Evolutionary conservation across 148 eudicot genomes (phyloP).

Genomic region (Chenopodium berlandieri): DNA sequence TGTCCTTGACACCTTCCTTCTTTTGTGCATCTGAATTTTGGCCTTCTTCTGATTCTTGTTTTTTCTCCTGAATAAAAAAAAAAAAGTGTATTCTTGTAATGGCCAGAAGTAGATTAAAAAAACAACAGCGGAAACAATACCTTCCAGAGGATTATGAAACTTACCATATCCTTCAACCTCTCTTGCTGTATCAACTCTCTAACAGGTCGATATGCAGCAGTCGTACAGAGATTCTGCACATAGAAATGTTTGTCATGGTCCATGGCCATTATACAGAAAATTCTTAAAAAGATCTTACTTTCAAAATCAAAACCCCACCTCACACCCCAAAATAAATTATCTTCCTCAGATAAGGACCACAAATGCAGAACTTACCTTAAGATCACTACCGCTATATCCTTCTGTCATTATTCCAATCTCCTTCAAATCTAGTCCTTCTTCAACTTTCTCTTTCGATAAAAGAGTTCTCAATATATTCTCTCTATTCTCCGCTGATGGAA

Average conservation of each 20-base stretch:
- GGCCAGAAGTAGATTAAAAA: background rate
- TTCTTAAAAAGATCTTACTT: background rate
- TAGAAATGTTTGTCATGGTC: background rate
- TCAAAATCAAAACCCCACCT: no score
- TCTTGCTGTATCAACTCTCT: conserved; percentile 88
- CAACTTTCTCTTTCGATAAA: conserved; percentile 77
- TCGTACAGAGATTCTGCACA: conserved; percentile 77
- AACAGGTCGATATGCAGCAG: conserved; percentile 97
- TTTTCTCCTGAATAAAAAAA: conserved; percentile 44
- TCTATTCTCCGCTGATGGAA: conserved; percentile 74
- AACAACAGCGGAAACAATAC: background rate
- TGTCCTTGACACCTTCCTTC: conserved; percentile 44
- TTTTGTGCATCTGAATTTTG: conserved; percentile 17
- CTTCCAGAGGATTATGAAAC: background rate
- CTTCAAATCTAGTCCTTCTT: conserved; percentile 47
- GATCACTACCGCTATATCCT: conserved; percentile 84
- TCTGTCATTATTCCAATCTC: conserved; percentile 87
- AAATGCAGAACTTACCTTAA: conserved; percentile 51
- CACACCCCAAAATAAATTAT: no score
- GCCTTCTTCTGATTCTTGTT: conserved; percentile 39
- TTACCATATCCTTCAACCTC: conserved; percentile 72
- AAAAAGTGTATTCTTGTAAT: background rate
- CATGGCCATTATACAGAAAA: background rate
- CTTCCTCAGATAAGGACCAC: no score
- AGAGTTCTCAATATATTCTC: conserved; percentile 86